Base-by-base conservation (phyloP, 805 yeast species). In the Candida adriatica region DNA sequence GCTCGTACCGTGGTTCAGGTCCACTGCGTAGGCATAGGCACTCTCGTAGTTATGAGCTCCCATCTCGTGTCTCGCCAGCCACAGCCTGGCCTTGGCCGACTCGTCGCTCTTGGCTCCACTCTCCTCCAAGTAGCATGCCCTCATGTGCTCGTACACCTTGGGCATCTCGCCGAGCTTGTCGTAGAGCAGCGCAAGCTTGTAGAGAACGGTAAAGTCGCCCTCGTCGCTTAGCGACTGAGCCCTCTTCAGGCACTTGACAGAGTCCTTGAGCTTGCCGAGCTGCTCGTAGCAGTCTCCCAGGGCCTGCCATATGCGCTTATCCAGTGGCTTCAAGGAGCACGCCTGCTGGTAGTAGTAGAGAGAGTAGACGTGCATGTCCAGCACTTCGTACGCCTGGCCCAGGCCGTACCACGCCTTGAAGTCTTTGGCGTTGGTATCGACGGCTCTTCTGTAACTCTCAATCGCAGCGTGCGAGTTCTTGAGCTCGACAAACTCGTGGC, bases 321-420 rank as follows among this genome's bases (percentile, higher is more conserved):
- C 99, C 27, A 75, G 58, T 1, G 96, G 96, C 48, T 83, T 87
- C 43, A 92, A 63, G 9, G 87, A 72, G 31, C 95, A 80, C 0
- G 97, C 95, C 30, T 80, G 68, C 58, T 92, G 96, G 54, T 86
- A 92, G 55, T 92, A 92, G 56, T 86, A 90, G 26, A 88, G 62
- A 0, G 97, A 88, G 51, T 88, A 92, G 38, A 84, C 64, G 52
- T 85, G 92, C 96, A 90, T 90, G 45, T 90, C 96, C 34, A 90
- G 62, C 8, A 92, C 95, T 55, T 92, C 98, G 53, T 92, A 92
- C 1, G 97, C 97, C 58, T 92, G 97, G 1, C 98, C 99, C 31
- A 92, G 64, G 2, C 98, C 98, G 56, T 90, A 92, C 99, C 98
- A 92, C 0, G 97, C 97, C 31, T 95, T 66, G 55, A 83, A 94